Base-by-base conservation (phyloP, 306 rosid genomes). In the Quercus mongolica region DNA sequence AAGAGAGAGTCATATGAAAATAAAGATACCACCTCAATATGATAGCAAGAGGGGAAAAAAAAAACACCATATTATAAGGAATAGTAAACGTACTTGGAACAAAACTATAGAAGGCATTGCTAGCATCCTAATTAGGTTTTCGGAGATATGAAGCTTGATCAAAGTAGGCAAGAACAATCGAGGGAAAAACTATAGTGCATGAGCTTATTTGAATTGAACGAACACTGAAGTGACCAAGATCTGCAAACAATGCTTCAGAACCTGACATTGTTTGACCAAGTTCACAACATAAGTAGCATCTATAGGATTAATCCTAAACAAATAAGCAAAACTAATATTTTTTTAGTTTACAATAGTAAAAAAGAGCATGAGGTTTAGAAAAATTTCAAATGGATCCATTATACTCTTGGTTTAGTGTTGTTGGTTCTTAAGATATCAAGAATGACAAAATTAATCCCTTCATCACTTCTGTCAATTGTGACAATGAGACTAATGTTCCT, bases 131-230 rank as follows among this genome's bases (percentile, higher is more conserved):
- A 11, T 3, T 64, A 21, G 73, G 55, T 35, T 71, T 26, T 0
- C 75, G 79, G 6, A 82, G 85, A 55, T 71, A 82, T 0, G 82
- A 71, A 70, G 81, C 75, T 77, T 77, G 85, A 20, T 75, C 81
- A 3, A n/a, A 12, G 59, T 82, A 82, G 6, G 78, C 78, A 68
- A 31, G 26, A 5, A 76, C 10, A 9, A 82, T 56, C 11, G 65
- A 56, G 11, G 85, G 81, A 25, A 61, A 82, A 1, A 77, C 74
- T 4, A 82, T 21, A 10, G 5, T 7, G 11, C 77, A 79, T 67
- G 72, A 70, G 76, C 86, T 78, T 4, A 83, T 19, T 26, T 61
- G 83, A 3, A 83, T 83, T 0, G 83, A 74, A 8, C 65, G 63
- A 14, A 78, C 77, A 17, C 44, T 46, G 75, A 83, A 83, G 59